Percentiles rank a stretch among this genome's conserved stretches.
Evolutionary conservation across 495 filamentous ascomycete genomes (phyloP).

Genomic region (Parachaetomium inaequale): DNA sequence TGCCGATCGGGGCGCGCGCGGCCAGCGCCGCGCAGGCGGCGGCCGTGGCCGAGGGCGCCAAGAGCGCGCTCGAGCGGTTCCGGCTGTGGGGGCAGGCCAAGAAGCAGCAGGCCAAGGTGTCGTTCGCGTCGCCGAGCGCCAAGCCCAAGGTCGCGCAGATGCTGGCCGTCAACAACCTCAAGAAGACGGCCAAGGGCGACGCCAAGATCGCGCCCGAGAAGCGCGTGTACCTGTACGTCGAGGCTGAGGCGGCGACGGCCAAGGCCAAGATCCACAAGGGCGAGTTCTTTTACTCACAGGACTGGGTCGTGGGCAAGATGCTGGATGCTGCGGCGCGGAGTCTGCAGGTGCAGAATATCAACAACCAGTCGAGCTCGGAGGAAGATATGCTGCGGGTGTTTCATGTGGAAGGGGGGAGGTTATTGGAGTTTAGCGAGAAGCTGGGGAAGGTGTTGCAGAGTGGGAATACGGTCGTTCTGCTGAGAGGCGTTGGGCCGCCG

Average conservation of each 20-base stretch:
- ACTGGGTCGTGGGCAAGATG: slow-evolving; percentile 85
- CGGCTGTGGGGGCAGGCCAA: slow-evolving; percentile 52
- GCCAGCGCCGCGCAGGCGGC: slow-evolving; percentile 32
- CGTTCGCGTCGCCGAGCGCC: slow-evolving; percentile 34
- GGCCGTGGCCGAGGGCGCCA: slow-evolving; percentile 55
- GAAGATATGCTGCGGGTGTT: slow-evolving; percentile 78
- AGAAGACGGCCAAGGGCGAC: slow-evolving; percentile 85
- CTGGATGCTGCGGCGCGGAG: slow-evolving; percentile 82
- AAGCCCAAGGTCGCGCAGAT: slow-evolving; percentile 61
- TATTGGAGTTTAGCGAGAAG: slow-evolving; percentile 84
- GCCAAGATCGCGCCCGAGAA: slow-evolving; percentile 72
- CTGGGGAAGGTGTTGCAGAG: slow-evolving; percentile 63
- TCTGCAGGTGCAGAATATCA: slow-evolving; percentile 79
- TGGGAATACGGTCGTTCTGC: slow-evolving; percentile 84
- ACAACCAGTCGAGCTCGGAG: slow-evolving; percentile 76
- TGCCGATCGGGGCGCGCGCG: slow-evolving; percentile 62
- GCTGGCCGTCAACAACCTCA: slow-evolving; percentile 67
- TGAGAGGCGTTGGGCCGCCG: slow-evolving; percentile 71
- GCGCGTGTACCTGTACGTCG: slow-evolving; percentile 79
- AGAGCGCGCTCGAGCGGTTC: slow-evolving; percentile 64
- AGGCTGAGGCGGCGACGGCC: slow-evolving; percentile 75
- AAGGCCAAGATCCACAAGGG: slow-evolving; percentile 70
- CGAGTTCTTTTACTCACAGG: slow-evolving; percentile 77
- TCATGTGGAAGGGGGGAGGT: slow-evolving; percentile 82
- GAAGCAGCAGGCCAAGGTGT: slow-evolving; percentile 39